A percentile compares a stretch with the other conserved stretches of the same genome.
Conservation (phyloP, 805 yeast species). For the Nakazawaea ambrosiae region DNA sequence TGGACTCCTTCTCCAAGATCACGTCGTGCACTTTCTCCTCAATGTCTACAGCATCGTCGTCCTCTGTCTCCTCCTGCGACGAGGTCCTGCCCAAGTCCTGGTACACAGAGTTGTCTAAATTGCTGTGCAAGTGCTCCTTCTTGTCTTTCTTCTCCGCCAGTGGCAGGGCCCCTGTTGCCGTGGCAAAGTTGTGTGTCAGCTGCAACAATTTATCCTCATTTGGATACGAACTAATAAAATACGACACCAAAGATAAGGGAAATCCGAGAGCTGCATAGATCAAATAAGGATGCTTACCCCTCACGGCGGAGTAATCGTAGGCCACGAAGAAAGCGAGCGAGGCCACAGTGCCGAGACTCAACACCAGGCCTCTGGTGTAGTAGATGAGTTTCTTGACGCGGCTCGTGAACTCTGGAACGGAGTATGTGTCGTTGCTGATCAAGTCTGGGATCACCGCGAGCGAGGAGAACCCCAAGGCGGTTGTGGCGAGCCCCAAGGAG, state of each 20-base stretch:
- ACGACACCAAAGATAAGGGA: conserved; percentile 31
- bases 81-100: conserved; percentile 29
- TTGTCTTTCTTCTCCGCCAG: conserved; percentile 17
- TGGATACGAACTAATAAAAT: conserved; percentile 19
- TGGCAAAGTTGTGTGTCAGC: not conserved
- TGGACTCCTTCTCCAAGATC: conserved; percentile 29
- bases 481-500: conserved; percentile 60
- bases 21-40: conserved; percentile 37
- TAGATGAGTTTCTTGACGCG: conserved; percentile 13
- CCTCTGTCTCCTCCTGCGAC: conserved; percentile 20
- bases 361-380: conserved; percentile 19
- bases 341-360: conserved; percentile 39
- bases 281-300: conserved; percentile 67
- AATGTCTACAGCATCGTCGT: conserved; percentile 29
- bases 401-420: conserved; percentile 12
- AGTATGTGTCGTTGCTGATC: conserved; percentile 17
- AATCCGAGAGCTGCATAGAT: conserved; percentile 56
- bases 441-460: conserved; percentile 21
- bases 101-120: conserved; percentile 38
- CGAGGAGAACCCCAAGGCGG: conserved; percentile 33
- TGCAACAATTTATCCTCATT: conserved; percentile 21
- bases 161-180: not conserved
- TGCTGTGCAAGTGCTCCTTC: conserved; percentile 21
- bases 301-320: conserved; percentile 46
- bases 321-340: conserved; percentile 46